Evolutionary conservation across 495 filamentous ascomycete species (phyloP).

Genomic region (Neurospora intermedia): DNA sequence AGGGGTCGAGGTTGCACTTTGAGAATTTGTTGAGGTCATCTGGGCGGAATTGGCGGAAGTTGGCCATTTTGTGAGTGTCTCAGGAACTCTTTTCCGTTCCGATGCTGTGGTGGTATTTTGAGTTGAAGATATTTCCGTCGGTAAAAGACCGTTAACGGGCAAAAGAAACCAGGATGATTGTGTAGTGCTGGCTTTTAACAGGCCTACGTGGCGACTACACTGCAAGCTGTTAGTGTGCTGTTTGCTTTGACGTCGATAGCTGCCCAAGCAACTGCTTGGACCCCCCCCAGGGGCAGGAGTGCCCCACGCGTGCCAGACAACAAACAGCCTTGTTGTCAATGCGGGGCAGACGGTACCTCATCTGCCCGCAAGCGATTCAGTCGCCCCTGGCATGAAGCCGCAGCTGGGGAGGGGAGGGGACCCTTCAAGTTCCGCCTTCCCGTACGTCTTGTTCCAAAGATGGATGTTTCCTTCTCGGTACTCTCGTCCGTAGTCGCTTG

Average conservation of each 20-base stretch:
- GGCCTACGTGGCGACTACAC: not conserved
- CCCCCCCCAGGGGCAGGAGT: not conserved
- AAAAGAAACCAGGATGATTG: not conserved
- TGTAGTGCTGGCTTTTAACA: not conserved
- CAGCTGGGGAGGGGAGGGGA: not conserved
- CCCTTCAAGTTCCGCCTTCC: not conserved
- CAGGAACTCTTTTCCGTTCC: not conserved
- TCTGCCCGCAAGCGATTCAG: not conserved
- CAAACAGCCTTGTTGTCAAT: not conserved
- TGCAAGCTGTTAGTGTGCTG: not conserved
- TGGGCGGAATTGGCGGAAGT: slow-evolving; percentile 35
- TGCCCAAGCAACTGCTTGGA: not conserved
- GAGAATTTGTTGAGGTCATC: slow-evolving; percentile 49
- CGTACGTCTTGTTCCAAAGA: not conserved
- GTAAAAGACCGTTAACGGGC: not conserved
- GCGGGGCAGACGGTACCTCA: not conserved
- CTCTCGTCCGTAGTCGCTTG: not conserved
- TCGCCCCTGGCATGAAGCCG: not conserved
- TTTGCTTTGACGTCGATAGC: not conserved
- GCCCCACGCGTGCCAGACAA: not conserved
- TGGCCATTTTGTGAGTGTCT: slow-evolving; percentile 25
- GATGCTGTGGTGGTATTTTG: not conserved
- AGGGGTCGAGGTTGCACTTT: slow-evolving; percentile 81
- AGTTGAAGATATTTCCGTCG: not conserved
- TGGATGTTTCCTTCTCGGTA: not conserved